phyloP scores from a whole-genome alignment of 768 basidiomycete genomes.

The Myochromella boudieri region DNA sequence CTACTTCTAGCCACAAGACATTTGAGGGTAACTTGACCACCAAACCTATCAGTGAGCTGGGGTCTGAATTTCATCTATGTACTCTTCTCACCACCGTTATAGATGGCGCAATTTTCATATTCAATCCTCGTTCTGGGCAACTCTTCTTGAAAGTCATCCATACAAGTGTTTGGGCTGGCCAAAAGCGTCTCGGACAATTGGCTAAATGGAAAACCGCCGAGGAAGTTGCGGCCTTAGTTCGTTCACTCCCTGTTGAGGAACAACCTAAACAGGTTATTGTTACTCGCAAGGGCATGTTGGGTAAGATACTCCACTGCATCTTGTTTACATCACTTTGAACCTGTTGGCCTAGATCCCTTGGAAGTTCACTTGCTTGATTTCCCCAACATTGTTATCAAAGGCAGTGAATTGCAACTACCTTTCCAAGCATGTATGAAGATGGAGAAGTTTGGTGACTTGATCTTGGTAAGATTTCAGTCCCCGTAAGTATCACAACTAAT shows the following conservation, averaged over 20 bases:
- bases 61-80: background rate
- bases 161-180: slow-evolving; percentile 99
- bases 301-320: slow-evolving; percentile 34
- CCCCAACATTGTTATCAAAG: slow-evolving; percentile 99
- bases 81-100: slow-evolving; percentile 9
- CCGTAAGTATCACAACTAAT: background rate
- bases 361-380: slow-evolving; percentile 99
- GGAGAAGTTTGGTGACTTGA: slow-evolving; percentile 99
- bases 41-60: slow-evolving; percentile 85
- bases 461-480: slow-evolving; percentile 51
- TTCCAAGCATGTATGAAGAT: slow-evolving; percentile 99
- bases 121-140: slow-evolving; percentile 98
- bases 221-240: slow-evolving; percentile 97
- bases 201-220: slow-evolving; percentile 99
- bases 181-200: slow-evolving; percentile 98
- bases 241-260: slow-evolving; percentile 98
- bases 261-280: slow-evolving; percentile 99
- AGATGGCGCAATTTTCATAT: slow-evolving; percentile 98
- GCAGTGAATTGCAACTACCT: slow-evolving; percentile 94
- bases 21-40: slow-evolving; percentile 99
- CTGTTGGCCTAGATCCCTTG: slow-evolving; percentile 63
- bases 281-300: slow-evolving; percentile 99
- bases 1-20: slow-evolving; percentile 79
- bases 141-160: slow-evolving; percentile 99
- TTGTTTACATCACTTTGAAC: background rate